Evolutionary conservation across 2,329 filamentous ascomycete genomes (phyloP).

Genomic region (Epichloe gansuensis): DNA sequence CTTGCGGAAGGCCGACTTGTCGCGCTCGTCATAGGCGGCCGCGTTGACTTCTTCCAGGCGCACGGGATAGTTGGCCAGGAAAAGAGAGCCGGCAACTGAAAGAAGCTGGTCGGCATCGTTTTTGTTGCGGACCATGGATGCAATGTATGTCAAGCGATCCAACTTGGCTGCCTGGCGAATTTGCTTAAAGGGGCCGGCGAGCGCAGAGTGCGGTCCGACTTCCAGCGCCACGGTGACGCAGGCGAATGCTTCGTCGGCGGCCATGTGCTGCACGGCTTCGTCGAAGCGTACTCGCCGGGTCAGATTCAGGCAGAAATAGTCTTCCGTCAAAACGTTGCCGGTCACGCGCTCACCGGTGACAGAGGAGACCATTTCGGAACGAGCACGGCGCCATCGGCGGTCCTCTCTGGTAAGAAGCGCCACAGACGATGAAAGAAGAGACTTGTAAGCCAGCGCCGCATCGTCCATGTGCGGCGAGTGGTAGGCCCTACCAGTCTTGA

Average conservation of each 20-base stretch:
- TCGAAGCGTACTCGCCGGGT: background rate
- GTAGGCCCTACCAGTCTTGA: conserved; percentile 12
- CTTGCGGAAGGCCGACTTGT: no score
- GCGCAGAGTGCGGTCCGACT: conserved; percentile 34
- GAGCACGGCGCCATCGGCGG: no score
- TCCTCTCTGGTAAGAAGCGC: no score
- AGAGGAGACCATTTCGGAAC: background rate
- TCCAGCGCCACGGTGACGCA: conserved; percentile 25
- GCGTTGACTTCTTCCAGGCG: no score
- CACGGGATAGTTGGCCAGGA: background rate
- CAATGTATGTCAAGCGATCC: background rate
- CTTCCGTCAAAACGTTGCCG: background rate
- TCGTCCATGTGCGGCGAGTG: conserved; percentile 12
- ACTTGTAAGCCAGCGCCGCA: conserved; percentile 4
- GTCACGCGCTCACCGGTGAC: conserved; percentile 15
- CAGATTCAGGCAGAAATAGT: conserved; percentile 3
- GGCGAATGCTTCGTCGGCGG: background rate
- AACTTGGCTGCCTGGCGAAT: conserved; percentile 17
- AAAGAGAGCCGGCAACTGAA: background rate
- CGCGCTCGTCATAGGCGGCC: no score
- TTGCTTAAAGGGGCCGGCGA: conserved; percentile 35
- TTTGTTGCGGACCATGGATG: conserved; percentile 12
- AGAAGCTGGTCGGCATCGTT: conserved; percentile 10
- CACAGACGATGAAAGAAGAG: no score
- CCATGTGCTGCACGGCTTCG: background rate